Percentiles rank a stretch among this genome's conserved stretches.
These are phyloP conservation scores for Xylaria polymorpha DNA, from an alignment of 2,329 filamentous ascomycete genomes.

Conservation along the genomic window DNA sequence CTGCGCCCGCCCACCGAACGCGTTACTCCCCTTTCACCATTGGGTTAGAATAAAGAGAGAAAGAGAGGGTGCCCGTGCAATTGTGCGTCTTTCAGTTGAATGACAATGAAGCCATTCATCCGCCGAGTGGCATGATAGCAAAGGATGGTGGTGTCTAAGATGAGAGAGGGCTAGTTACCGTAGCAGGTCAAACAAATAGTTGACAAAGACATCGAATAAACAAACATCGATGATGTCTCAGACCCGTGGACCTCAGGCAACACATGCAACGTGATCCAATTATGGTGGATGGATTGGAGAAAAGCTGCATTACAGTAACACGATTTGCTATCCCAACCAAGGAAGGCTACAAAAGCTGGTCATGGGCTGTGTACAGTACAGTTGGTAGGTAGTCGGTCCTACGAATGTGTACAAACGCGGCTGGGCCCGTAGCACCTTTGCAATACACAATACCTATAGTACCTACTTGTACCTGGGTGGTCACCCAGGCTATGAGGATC, in stretches of 20 bases:
- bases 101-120: constrained; percentile 13
- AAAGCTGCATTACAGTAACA: not conserved
- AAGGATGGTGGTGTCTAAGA: not conserved
- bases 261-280: not conserved
- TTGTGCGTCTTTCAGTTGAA: constrained; percentile 5
- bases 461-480: not conserved
- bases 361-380: not conserved
- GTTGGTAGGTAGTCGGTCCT: not conserved
- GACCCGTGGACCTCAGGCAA: constrained; percentile 15
- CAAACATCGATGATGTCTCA: constrained; percentile 26
- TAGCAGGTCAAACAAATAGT: constrained; percentile 11
- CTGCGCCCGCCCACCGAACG: not conserved
- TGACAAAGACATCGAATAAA: constrained; percentile 3
- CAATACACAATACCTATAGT: not conserved
- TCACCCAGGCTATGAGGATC: not conserved
- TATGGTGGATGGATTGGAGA: not conserved
- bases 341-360: not conserved
- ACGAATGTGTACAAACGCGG: not conserved
- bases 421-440: not conserved
- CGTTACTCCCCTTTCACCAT: not conserved
- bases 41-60: constrained; percentile 10
- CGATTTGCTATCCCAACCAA: not conserved
- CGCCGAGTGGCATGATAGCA: not conserved
- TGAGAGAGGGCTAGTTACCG: constrained; percentile 6
- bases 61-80: too few species aligned